These are phyloP conservation scores for Fusarium sp. DNA, from an alignment of 2,329 filamentous ascomycete genomes.

Conservation along the genomic window DNA sequence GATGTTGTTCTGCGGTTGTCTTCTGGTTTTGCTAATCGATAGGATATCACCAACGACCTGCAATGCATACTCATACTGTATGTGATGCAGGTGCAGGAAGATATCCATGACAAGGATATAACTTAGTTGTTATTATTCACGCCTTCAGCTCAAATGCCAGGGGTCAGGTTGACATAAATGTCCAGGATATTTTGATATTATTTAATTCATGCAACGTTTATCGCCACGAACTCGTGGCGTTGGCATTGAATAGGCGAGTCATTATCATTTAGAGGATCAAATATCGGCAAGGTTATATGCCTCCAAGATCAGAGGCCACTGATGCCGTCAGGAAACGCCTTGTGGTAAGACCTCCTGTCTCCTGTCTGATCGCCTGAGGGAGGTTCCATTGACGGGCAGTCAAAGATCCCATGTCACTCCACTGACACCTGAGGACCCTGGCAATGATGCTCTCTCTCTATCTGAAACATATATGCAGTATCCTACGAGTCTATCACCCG, in stretches of 20 bases:
- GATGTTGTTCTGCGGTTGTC: background rate
- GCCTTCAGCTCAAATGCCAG: slow-evolving; percentile 18
- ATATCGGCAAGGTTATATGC: slow-evolving; percentile 1
- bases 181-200: slow-evolving; percentile 1
- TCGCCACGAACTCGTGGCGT: slow-evolving; percentile 30
- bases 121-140: slow-evolving; percentile 13
- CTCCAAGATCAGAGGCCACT: slow-evolving; percentile 18
- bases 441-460: slow-evolving; percentile 8
- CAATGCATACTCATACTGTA: slow-evolving; percentile 3
- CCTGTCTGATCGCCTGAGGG: slow-evolving; percentile 8
- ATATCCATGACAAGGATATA: background rate
- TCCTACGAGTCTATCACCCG: background rate
- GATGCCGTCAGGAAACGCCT: slow-evolving; percentile 11
- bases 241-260: slow-evolving; percentile 1
- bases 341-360: slow-evolving; percentile 12
- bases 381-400: slow-evolving; percentile 9
- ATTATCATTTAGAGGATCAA: slow-evolving; percentile 6
- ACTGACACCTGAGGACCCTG: slow-evolving; percentile 8
- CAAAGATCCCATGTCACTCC: slow-evolving; percentile 16
- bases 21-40: background rate
- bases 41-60: background rate
- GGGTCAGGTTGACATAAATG: slow-evolving; percentile 1
- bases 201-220: slow-evolving; percentile 10
- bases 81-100: background rate
- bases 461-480: slow-evolving; percentile 33